Evolutionary conservation across 768 basidiomycete genomes (phyloP).

Genomic region (Hypholoma sublateritium): DNA sequence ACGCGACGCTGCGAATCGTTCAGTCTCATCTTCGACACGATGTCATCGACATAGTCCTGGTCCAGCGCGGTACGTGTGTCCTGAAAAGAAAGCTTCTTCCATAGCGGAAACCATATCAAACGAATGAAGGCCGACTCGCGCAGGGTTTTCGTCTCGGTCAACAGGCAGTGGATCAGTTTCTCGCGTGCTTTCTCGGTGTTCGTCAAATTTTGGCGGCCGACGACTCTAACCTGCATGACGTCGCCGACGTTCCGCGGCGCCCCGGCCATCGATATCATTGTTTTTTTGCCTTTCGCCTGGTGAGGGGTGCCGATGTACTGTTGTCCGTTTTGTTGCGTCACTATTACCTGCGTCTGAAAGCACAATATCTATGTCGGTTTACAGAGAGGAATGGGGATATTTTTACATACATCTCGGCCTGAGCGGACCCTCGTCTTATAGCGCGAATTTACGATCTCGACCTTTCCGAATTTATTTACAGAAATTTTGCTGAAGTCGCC

Average conservation of each 20-base stretch:
- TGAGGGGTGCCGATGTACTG: slow-evolving; percentile 31
- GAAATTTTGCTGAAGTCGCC: slow-evolving; percentile 33
- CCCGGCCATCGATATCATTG: slow-evolving; percentile 28
- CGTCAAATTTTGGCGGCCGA: slow-evolving; percentile 41
- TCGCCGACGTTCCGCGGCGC: slow-evolving; percentile 18
- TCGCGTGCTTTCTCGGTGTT: slow-evolving; percentile 39
- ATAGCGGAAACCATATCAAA: slow-evolving; percentile 38
- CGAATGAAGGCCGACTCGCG: slow-evolving; percentile 32
- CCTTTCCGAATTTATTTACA: slow-evolving; percentile 23
- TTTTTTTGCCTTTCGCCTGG: slow-evolving; percentile 32
- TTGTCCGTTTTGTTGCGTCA: slow-evolving; percentile 31
- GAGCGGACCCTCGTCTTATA: slow-evolving; percentile 41
- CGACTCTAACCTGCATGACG: slow-evolving; percentile 33
- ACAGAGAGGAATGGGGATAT: not conserved
- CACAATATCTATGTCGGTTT: not conserved
- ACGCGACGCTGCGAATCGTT: slow-evolving; percentile 40
- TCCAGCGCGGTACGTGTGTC: not conserved
- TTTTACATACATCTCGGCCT: slow-evolving; percentile 33
- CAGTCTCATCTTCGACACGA: slow-evolving; percentile 14
- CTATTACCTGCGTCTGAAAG: slow-evolving; percentile 31
- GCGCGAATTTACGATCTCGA: slow-evolving; percentile 35
- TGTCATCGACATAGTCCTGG: not conserved
- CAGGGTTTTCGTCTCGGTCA: slow-evolving; percentile 31
- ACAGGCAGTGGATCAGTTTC: slow-evolving; percentile 33
- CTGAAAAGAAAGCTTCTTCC: slow-evolving; percentile 9